phyloP scores from a whole-genome alignment of 2,329 filamentous ascomycete genomes.

The Cordyceps pruinosa region DNA sequence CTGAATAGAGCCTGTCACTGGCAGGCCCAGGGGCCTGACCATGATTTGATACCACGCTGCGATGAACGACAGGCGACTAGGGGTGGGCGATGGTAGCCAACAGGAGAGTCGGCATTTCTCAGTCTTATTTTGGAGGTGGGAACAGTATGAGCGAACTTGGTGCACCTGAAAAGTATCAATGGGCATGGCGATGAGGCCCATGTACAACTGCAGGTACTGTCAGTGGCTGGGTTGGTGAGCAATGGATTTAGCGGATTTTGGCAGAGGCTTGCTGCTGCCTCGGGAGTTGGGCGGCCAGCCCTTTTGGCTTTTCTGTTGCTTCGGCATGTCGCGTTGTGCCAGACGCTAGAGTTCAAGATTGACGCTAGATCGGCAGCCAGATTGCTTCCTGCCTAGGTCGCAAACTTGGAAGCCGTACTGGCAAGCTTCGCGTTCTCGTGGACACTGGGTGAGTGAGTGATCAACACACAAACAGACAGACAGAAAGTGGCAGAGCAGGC shows the following conservation, averaged over 20 bases:
- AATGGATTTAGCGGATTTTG: constrained; percentile 6
- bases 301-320: background rate
- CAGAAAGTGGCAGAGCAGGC: background rate
- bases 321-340: constrained; percentile 9
- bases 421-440: too few species aligned
- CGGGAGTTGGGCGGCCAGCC: background rate
- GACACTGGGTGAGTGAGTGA: too few species aligned
- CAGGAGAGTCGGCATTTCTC: background rate
- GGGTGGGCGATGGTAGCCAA: background rate
- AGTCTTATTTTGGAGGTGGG: constrained; percentile 1
- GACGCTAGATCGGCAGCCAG: background rate
- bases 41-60: too few species aligned
- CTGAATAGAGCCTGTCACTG: background rate
- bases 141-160: too few species aligned
- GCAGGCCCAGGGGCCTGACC: too few species aligned
- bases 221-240: background rate
- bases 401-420: background rate
- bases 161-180: background rate
- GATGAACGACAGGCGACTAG: background rate
- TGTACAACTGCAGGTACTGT: too few species aligned
- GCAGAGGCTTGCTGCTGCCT: background rate
- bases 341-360: background rate
- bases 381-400: background rate
- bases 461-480: too few species aligned
- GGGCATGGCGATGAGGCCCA: background rate